Evolutionary conservation across 116 monocot genomes (phyloP).

Genomic region (Papilionanthe hybrid): DNA sequence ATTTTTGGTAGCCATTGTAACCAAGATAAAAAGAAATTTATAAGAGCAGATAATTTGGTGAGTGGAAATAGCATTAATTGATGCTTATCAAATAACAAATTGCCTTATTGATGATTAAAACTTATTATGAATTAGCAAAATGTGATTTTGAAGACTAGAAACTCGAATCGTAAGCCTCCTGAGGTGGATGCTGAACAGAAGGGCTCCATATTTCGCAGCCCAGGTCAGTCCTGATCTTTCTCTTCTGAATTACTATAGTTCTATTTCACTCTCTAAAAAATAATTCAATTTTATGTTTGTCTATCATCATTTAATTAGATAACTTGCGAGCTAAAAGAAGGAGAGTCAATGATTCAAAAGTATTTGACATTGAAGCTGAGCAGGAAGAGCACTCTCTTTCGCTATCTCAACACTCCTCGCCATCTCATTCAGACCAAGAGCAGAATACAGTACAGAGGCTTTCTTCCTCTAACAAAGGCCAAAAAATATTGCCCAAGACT

Average conservation of each 20-base stretch:
- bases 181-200: constrained; percentile 33
- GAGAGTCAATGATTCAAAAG: constrained; percentile 31
- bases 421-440: constrained; percentile 91
- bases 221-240: constrained; percentile 15
- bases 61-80: constrained; percentile 2
- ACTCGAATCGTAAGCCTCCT: constrained; percentile 15
- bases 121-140: constrained; percentile 12
- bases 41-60: constrained; percentile 40
- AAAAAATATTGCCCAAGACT: constrained; percentile 21
- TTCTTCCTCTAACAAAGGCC: constrained; percentile 28
- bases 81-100: background rate
- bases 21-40: constrained; percentile 56
- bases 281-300: background rate
- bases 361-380: constrained; percentile 46
- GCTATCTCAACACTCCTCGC: constrained; percentile 77
- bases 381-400: constrained; percentile 90
- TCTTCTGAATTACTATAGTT: background rate
- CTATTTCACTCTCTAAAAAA: background rate
- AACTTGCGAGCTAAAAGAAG: constrained; percentile 39
- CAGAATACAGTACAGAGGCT: constrained; percentile 41
- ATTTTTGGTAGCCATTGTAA: constrained; percentile 67
- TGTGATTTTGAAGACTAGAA: constrained; percentile 23
- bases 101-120: background rate
- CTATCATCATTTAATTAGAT: constrained; percentile 24
- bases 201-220: constrained; percentile 13